Base-by-base conservation (phyloP, 2,329 filamentous ascomycete genomes). In the Basipetospora chlamydospora region DNA sequence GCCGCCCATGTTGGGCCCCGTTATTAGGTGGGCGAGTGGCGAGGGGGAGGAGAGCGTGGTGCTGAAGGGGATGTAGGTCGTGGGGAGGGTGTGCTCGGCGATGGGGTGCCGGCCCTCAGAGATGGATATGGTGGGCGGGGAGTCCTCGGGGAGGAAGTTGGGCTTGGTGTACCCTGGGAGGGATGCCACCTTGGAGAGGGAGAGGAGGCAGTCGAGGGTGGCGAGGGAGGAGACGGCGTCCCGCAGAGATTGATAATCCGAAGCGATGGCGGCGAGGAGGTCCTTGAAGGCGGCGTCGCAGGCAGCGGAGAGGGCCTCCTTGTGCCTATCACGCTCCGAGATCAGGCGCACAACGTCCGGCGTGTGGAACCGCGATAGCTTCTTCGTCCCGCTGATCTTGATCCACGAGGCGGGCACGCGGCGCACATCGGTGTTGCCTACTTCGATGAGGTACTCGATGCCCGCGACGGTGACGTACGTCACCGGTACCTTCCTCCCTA, bases 1-100 rank as follows among this genome's bases (percentile, higher is more conserved):
- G 39, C 90, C 90, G 49, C 90, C 90, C 90, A 98, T 98, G 61
- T 98, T 98, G 21, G 90, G 90, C 0, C 90, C 90, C 0, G 90
- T 98, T 48, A 98, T 79, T 39, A 96, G 77, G 46, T 95, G 73
- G 3, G 85, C 84, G 5, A 82, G 70, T 0, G 75, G 71, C 3
- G 36, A 16, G 5, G 39, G 32, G 1, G 64, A 53, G 2, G 74
- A 68, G 32, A 96, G 71, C 2, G 71, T 61, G 9, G 85, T 80
- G 48, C 80, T 74, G 57, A 98, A 98, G 32, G 90, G 88, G 40
- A 98, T 93, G 57, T 96, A 98, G 35, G 75, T 69, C 46, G 82
- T 75, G 4, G 88, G 70, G 5, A 96, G 70, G 9, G 88, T 74
- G 50, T 92, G 86, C 55, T 98, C 90, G 31, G 94, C 87, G 69